Percentiles rank a stretch among this genome's conserved stretches.
Conservation (phyloP, 495 filamentous ascomycete species). For the Lasiosphaeris hirsuta region DNA sequence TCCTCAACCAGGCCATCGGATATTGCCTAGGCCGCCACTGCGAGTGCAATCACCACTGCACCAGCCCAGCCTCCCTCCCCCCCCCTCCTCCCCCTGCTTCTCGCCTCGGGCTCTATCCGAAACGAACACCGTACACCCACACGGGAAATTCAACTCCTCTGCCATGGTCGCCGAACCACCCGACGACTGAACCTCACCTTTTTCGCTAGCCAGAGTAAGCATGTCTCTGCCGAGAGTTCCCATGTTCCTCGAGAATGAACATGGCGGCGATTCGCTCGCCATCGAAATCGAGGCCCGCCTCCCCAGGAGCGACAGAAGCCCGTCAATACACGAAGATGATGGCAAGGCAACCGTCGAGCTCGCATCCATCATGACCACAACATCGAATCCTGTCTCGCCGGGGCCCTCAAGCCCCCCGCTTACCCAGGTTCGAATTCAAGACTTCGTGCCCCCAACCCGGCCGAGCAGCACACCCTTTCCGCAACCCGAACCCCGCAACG, state of each 20-base stretch:
- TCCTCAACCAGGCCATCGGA: too few species aligned
- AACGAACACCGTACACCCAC: neutral
- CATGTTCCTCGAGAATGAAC: constrained; percentile 23
- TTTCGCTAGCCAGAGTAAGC: neutral
- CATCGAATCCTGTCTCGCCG: constrained; percentile 51
- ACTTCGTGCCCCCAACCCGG: constrained; percentile 50
- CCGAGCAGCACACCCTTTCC: constrained; percentile 57
- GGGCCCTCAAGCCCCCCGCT: constrained; percentile 52
- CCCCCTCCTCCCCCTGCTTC: neutral
- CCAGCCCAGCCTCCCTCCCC: neutral
- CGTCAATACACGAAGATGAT: constrained; percentile 37
- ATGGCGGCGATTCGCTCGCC: constrained; percentile 22
- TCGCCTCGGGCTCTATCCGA: neutral
- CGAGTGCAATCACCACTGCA: neutral
- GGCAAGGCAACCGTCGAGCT: constrained; percentile 43
- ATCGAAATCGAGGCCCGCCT: constrained; percentile 30
- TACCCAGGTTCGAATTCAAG: constrained; percentile 40
- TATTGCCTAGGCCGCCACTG: too few species aligned
- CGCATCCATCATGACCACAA: constrained; percentile 48
- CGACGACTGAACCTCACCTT: constrained; percentile 16
- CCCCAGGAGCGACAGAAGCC: constrained; percentile 23
- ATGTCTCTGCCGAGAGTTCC: constrained; percentile 19
- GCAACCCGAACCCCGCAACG: constrained; percentile 45
- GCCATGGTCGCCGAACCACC: constrained; percentile 28
- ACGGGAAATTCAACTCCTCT: constrained; percentile 6